These are phyloP conservation scores for Claviceps sp. DNA, from an alignment of 2,329 filamentous ascomycete genomes.

Conservation along the genomic window DNA sequence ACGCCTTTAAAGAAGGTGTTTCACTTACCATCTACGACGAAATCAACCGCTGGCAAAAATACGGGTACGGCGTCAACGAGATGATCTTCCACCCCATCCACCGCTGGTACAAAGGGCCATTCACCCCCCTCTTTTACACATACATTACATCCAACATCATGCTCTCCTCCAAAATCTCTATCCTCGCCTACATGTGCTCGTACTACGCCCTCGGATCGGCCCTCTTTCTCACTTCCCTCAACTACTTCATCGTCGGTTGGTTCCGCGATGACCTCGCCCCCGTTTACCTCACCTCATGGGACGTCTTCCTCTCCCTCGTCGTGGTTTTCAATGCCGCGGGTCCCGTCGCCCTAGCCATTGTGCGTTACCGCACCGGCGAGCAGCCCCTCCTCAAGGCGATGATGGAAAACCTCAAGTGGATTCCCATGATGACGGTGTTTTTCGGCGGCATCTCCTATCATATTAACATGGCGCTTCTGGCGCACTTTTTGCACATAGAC, in stretches of 20 bases:
- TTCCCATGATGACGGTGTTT: conserved; percentile 36
- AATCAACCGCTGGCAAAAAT: conserved; percentile 59
- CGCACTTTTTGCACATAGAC: conserved; percentile 29
- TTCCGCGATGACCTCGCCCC: conserved; percentile 53
- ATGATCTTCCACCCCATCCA: conserved; percentile 55
- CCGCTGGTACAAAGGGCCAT: conserved; percentile 50
- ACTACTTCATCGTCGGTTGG: conserved; percentile 62
- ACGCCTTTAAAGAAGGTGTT: conserved; percentile 61
- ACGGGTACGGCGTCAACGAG: conserved; percentile 59
- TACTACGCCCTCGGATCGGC: conserved; percentile 60
- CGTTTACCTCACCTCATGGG: conserved; percentile 55
- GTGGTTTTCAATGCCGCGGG: conserved; percentile 52
- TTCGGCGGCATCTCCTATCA: conserved; percentile 31
- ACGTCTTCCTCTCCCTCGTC: conserved; percentile 48
- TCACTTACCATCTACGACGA: conserved; percentile 63
- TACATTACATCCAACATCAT: conserved; percentile 50
- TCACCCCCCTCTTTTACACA: conserved; percentile 49
- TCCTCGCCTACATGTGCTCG: conserved; percentile 57
- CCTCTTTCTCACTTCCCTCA: conserved; percentile 51
- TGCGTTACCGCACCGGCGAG: conserved; percentile 49
- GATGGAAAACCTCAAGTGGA: conserved; percentile 44
- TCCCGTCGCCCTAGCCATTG: conserved; percentile 45
- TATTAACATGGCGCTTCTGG: conserved; percentile 26
- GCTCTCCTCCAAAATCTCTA: conserved; percentile 55
- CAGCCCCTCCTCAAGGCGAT: conserved; percentile 29